Conservation (phyloP, 2,329 filamentous ascomycete species). For the Microcyclospora tardicrescens region DNA sequence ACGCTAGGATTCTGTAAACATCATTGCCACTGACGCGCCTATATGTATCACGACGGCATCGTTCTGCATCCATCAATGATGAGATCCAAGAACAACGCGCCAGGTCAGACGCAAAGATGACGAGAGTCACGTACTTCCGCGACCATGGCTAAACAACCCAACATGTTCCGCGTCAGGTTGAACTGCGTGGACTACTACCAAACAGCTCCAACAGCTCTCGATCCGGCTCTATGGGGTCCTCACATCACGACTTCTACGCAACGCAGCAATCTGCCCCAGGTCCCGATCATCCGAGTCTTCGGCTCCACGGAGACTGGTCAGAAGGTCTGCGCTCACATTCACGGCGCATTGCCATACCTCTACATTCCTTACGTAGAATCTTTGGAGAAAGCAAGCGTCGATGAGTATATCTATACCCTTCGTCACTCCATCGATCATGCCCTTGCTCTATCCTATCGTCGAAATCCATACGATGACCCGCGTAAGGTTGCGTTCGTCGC, state of each 20-base stretch:
- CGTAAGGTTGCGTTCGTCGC: slow-evolving; percentile 64
- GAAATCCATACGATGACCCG: slow-evolving; percentile 52
- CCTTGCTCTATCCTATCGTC: slow-evolving; percentile 70
- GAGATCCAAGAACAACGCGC: too few relatives aligned
- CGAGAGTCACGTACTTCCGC: slow-evolving; percentile 6
- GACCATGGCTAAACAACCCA: slow-evolving; percentile 18
- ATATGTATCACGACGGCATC: too few relatives aligned
- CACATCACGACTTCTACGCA: slow-evolving; percentile 46
- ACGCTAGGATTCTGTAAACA: too few relatives aligned
- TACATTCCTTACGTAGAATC: slow-evolving; percentile 44
- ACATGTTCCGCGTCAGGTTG: slow-evolving; percentile 67
- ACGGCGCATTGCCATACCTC: slow-evolving; percentile 92
- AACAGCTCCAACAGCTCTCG: slow-evolving; percentile 61
- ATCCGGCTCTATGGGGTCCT: slow-evolving; percentile 51
- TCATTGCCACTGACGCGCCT: too few relatives aligned
- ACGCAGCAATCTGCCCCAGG: slow-evolving; percentile 51
- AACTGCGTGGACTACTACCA: slow-evolving; percentile 97
- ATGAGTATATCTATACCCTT: slow-evolving; percentile 60
- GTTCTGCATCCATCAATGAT: too few relatives aligned
- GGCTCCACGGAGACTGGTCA: slow-evolving; percentile 89
- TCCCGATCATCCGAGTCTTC: slow-evolving; percentile 82
- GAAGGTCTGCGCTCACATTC: slow-evolving; percentile 90
- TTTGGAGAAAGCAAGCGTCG: slow-evolving; percentile 39
- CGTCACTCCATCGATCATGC: slow-evolving; percentile 86
- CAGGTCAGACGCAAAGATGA: slow-evolving; percentile 10